phyloP scores from a whole-genome alignment of 2,329 filamentous ascomycete genomes.

The Ambrosiella cleistominuta region DNA sequence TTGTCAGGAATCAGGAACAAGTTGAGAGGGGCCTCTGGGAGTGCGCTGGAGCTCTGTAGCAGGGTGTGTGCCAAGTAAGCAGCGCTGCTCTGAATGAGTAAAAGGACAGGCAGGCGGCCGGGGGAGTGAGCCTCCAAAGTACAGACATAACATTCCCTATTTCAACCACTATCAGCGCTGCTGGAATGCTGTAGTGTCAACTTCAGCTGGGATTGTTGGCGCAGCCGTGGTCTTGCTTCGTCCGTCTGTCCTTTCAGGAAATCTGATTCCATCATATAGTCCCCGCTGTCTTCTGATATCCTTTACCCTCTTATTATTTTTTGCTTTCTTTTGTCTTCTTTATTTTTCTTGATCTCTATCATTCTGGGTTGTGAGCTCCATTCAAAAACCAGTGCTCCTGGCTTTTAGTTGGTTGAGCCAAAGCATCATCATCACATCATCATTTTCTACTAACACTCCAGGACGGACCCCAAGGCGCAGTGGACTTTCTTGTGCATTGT shows the following conservation, averaged over 20 bases:
- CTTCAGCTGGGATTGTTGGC: slow-evolving; percentile 2
- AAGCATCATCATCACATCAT: neutral
- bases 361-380: neutral
- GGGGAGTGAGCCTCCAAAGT: neutral
- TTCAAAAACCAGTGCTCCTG: neutral
- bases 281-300: neutral
- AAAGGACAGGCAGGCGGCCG: too few relatives aligned
- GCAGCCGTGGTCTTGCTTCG: neutral
- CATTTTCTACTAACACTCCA: neutral
- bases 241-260: neutral
- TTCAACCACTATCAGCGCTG: neutral
- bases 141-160: neutral
- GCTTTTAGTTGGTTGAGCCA: neutral
- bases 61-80: too few relatives aligned
- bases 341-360: neutral
- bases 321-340: neutral
- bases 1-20: too few relatives aligned
- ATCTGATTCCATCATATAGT: neutral
- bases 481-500: too few relatives aligned
- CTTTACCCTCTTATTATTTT: neutral
- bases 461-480: too few relatives aligned
- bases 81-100: too few relatives aligned
- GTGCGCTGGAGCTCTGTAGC: too few relatives aligned
- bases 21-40: too few relatives aligned
- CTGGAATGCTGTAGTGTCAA: neutral